phyloP scores from a whole-genome alignment of 352 stramenopile species.

The Peronospora destructor region DNA sequence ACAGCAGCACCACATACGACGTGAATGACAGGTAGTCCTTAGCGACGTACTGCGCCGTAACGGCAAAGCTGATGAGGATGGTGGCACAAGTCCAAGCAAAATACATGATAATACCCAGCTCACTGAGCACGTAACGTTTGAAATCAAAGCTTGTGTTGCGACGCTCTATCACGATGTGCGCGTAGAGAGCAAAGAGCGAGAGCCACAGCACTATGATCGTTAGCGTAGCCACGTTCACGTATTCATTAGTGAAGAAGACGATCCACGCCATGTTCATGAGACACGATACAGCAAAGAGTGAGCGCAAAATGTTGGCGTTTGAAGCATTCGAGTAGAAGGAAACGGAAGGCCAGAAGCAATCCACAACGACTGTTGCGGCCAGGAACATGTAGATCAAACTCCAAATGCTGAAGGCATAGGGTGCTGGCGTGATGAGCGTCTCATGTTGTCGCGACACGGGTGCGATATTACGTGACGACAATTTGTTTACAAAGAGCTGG shows the following conservation, averaged over 20 bases:
- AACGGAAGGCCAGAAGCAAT: constrained; percentile 57
- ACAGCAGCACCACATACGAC: constrained; percentile 51
- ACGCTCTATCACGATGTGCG: constrained; percentile 40
- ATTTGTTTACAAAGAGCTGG: constrained; percentile 58
- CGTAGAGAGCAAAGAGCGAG: constrained; percentile 50
- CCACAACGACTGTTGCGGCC: constrained; percentile 49
- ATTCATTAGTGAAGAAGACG: constrained; percentile 60
- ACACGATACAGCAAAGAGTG: constrained; percentile 57
- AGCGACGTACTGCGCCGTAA: constrained; percentile 45
- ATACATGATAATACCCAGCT: constrained; percentile 60
- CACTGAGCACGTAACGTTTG: constrained; percentile 45
- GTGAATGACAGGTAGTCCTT: constrained; percentile 44
- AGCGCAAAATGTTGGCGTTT: constrained; percentile 43
- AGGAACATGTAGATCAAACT: constrained; percentile 71
- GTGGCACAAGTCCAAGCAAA: constrained; percentile 70
- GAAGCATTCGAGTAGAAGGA: constrained; percentile 46
- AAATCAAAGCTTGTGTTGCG: constrained; percentile 38
- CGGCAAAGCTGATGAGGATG: constrained; percentile 62
- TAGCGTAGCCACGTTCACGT: constrained; percentile 48
- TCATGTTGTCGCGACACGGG: constrained; percentile 56
- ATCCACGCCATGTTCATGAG: constrained; percentile 70
- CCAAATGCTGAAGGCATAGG: constrained; percentile 77
- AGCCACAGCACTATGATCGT: constrained; percentile 56
- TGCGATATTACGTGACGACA: constrained; percentile 39
- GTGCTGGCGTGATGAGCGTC: constrained; percentile 68